A percentile compares a stretch with the other conserved stretches of the same genome.
These are phyloP conservation scores for Nepenthes mirabilis DNA, from an alignment of 148 eudicot genomes.

Conservation along the genomic window DNA sequence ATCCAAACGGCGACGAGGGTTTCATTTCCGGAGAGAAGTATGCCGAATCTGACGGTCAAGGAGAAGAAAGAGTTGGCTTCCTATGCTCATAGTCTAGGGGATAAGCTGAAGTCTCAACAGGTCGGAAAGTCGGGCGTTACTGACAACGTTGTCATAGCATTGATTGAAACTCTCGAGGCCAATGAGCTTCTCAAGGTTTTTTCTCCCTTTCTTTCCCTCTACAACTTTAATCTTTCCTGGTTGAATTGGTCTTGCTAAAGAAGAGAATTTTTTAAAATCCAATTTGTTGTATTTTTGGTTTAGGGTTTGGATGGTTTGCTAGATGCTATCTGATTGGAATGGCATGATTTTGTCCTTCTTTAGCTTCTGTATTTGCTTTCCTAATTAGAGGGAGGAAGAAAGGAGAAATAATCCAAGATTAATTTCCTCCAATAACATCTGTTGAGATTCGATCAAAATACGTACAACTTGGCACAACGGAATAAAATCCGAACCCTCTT, in stretches of 20 bases:
- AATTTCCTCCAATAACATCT: too few species aligned
- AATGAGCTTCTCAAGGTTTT: conserved; percentile 84
- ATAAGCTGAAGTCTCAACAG: conserved; percentile 78
- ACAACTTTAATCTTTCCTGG: not conserved
- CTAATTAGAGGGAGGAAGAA: too few species aligned
- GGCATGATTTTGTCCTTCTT: too few species aligned
- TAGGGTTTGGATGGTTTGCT: too few species aligned
- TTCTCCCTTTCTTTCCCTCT: not conserved
- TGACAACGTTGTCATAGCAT: conserved; percentile 43
- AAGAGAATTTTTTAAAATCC: too few species aligned
- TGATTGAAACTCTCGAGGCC: conserved; percentile 61
- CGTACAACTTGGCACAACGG: too few species aligned
- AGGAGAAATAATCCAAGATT: too few species aligned
- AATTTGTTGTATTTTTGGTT: too few species aligned
- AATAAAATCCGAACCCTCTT: too few species aligned
- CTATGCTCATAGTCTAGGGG: conserved; percentile 68
- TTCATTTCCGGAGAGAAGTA: conserved; percentile 7
- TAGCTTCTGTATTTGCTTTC: too few species aligned
- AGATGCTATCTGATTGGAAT: too few species aligned
- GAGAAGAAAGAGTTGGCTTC: conserved; percentile 84
- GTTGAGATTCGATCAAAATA: too few species aligned
- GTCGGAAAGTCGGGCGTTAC: conserved; percentile 84
- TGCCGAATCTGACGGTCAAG: conserved; percentile 53
- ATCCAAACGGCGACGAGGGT: not conserved
- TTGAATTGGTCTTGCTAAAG: not conserved